Base-by-base conservation (phyloP, 768 basidiomycete genomes). In the Dendrothele bispora region DNA sequence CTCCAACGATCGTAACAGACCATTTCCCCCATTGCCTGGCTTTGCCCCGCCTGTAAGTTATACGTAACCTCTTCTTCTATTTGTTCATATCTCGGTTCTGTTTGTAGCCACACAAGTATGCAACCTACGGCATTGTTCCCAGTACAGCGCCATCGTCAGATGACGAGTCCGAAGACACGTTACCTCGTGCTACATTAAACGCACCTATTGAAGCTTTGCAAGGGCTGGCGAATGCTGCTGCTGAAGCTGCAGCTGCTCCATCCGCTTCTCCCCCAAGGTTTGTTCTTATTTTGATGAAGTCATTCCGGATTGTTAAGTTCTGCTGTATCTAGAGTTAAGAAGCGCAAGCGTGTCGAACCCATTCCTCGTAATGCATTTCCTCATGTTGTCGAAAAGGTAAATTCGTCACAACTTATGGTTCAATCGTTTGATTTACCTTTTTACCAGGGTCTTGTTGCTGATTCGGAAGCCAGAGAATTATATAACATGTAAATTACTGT, bases 121-220 rank as follows among this genome's bases (percentile, higher is more conserved):
- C 88, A 29, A 86, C 88, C 14, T 95, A 95, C 60, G 94, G 91
- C 26, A 90, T 97, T 55, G 79, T 92, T 27, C 83, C 91, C 14
- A 85, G 86, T 65, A 84, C 90, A 4, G 78, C 88, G 11, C 81
- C 88, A 6, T 92, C 91, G 1, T 91, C 90, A 35, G 91, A 94
- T 51, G 93, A 93, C 61, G 92, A 94, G 65, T 91, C 89, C 0
- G 91, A 95, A 60, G 91, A 94, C 43, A 87, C 91, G 0, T 72
- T 95, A 11, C 89, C 92, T 14, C 79, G 91, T 27, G 79, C 87
- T 30, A 82, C 88, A 26, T 72, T 97, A 52, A 92, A 89, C 52
- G 92, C 94, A 1, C 95, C 95, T 1, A 95, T 95, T 46, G 92
- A 97, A 61, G 95, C 95, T 11, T 72, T 98, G 28, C 92, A 97